Conservation (phyloP, 805 yeast genomes). For the Saturnispora ahearnii region DNA sequence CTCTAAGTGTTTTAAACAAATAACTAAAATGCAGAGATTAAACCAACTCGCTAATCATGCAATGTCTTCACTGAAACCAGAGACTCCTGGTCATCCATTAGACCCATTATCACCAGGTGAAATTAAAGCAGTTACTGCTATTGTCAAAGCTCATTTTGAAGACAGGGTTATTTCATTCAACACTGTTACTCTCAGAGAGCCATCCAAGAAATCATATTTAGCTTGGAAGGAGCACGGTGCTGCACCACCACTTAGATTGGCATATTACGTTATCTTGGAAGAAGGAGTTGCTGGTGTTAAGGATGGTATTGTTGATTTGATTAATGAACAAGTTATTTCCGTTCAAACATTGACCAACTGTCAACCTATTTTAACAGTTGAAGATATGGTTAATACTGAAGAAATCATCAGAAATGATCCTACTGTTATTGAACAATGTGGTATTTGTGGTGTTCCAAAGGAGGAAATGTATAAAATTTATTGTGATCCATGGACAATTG, state of each 20-base stretch:
- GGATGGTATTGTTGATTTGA: slow-evolving; percentile 62
- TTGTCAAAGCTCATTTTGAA: slow-evolving; percentile 40
- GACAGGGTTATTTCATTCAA: slow-evolving; percentile 47
- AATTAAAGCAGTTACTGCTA: slow-evolving; percentile 46
- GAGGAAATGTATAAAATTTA: slow-evolving; percentile 50
- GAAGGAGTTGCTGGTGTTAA: slow-evolving; percentile 51
- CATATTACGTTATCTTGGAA: slow-evolving; percentile 55
- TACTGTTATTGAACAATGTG: slow-evolving; percentile 63
- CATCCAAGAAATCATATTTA: slow-evolving; percentile 52
- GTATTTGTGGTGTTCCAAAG: slow-evolving; percentile 57
- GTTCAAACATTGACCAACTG: slow-evolving; percentile 46
- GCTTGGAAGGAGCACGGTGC: slow-evolving; percentile 57
- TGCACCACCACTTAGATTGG: slow-evolving; percentile 59
- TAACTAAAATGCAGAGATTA: slow-evolving; percentile 47
- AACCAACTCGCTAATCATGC: slow-evolving; percentile 56
- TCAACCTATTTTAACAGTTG: slow-evolving; percentile 68
- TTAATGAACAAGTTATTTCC: slow-evolving; percentile 37
- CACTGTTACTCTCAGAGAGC: slow-evolving; percentile 64
- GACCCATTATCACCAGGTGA: slow-evolving; percentile 64
- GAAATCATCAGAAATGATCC: slow-evolving; percentile 62
- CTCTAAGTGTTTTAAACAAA: neutral
- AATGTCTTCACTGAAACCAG: slow-evolving; percentile 44
- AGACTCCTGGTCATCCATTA: slow-evolving; percentile 54
- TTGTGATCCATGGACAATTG: slow-evolving; percentile 63
- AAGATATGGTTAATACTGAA: slow-evolving; percentile 56